Evolutionary conservation across 495 filamentous ascomycete species (phyloP).

Genomic region (Chaetomium tenue): DNA sequence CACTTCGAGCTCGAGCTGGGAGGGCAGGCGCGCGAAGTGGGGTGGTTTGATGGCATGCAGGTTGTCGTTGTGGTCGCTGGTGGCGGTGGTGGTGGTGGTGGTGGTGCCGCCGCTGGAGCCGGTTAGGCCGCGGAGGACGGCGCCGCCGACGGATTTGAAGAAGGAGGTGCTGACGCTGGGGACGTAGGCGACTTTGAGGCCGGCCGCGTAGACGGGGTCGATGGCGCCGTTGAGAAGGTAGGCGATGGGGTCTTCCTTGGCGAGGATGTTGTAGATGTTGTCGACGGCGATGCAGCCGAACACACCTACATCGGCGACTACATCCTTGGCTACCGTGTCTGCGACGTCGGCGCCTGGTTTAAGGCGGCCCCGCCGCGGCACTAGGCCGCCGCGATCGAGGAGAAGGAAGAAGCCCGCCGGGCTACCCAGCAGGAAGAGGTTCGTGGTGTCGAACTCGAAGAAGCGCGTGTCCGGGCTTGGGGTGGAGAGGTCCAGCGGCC

Average conservation of each 20-base stretch:
- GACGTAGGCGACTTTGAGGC: conserved; percentile 72
- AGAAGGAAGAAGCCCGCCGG: conserved; percentile 91
- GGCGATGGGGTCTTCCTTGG: conserved; percentile 67
- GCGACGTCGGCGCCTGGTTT: conserved; percentile 66
- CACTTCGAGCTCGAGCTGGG: conserved; percentile 89
- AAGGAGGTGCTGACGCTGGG: conserved; percentile 69
- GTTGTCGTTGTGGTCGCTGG: conserved; percentile 1
- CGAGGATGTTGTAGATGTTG: conserved; percentile 93
- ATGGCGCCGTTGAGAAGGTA: conserved; percentile 90
- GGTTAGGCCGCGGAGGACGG: conserved; percentile 59
- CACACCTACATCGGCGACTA: conserved; percentile 70
- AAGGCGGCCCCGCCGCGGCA: conserved; percentile 70
- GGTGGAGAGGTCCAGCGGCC: conserved; percentile 49
- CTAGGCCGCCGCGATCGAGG: conserved; percentile 75
- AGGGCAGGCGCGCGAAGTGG: conserved; percentile 64
- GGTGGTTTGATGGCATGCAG: conserved; percentile 10
- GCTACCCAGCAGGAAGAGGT: conserved; percentile 88
- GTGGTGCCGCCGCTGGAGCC: conserved; percentile 14
- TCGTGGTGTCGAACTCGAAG: conserved; percentile 88
- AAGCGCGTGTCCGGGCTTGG: conserved; percentile 54
- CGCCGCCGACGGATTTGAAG: conserved; percentile 62
- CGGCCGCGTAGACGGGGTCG: conserved; percentile 72
- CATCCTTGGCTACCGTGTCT: conserved; percentile 59
- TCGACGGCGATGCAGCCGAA: conserved; percentile 93
- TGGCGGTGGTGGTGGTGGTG: conserved; percentile 14